A percentile compares a stretch with the other conserved stretches of the same genome.
These are phyloP conservation scores for Juglanconis sp. DNA, from an alignment of 2,329 filamentous ascomycete species.

Conservation along the genomic window DNA sequence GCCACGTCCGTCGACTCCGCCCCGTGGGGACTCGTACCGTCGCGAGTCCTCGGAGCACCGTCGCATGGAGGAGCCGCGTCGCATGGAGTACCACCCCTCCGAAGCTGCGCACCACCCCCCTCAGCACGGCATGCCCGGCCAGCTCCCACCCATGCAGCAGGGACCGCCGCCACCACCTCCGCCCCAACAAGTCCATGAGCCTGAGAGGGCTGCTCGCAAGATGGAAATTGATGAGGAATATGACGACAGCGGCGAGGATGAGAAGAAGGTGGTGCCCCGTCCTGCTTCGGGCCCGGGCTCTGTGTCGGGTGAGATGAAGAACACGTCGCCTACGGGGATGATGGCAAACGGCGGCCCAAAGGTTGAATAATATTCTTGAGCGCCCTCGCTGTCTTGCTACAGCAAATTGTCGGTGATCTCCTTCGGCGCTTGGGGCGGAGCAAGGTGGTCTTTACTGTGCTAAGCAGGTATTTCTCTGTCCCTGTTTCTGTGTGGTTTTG, in stretches of 20 bases:
- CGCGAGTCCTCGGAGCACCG: slow-evolving; percentile 74
- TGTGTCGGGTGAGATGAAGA: slow-evolving; percentile 51
- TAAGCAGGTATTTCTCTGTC: too few species aligned
- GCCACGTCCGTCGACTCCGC: slow-evolving; percentile 73
- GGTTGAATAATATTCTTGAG: slow-evolving; percentile 5
- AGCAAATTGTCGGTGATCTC: too few species aligned
- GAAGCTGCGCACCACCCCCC: slow-evolving; percentile 85
- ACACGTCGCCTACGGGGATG: slow-evolving; percentile 40
- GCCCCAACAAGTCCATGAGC: slow-evolving; percentile 58
- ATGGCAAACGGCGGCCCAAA: slow-evolving; percentile 17
- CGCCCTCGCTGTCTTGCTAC: too few species aligned
- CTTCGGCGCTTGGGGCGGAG: too few species aligned
- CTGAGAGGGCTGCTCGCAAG: slow-evolving; percentile 78
- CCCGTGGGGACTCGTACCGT: slow-evolving; percentile 61
- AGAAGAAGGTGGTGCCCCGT: slow-evolving; percentile 55
- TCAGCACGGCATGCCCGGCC: slow-evolving; percentile 55
- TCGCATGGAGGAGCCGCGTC: slow-evolving; percentile 62
- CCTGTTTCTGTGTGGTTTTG: too few species aligned
- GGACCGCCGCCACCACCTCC: slow-evolving; percentile 44
- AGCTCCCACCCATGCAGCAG: slow-evolving; percentile 63
- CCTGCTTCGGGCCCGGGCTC: slow-evolving; percentile 38
- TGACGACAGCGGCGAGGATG: slow-evolving; percentile 88
- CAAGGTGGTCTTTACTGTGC: too few species aligned
- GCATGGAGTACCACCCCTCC: slow-evolving; percentile 80
- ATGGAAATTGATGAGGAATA: slow-evolving; percentile 99